These are phyloP conservation scores for Eucalyptus regnans DNA, from an alignment of 345 rosid genomes.

Conservation along the genomic window DNA sequence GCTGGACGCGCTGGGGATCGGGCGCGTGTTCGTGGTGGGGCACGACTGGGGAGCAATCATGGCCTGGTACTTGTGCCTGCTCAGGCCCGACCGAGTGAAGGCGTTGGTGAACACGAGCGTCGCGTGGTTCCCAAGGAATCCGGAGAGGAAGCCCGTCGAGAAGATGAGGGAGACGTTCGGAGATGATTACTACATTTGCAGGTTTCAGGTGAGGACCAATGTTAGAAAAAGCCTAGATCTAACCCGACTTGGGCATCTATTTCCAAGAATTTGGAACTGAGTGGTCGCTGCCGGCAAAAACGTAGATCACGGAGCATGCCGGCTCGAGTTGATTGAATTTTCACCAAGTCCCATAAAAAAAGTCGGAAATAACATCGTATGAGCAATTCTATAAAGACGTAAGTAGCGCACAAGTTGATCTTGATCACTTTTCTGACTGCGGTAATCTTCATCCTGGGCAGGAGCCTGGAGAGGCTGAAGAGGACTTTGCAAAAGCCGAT, in stretches of 20 bases:
- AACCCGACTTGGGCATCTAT: background rate
- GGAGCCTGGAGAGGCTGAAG: too few species aligned
- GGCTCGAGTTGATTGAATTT: background rate
- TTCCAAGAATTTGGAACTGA: too few species aligned
- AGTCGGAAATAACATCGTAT: too few species aligned
- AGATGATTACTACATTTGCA: slow-evolving; percentile 59
- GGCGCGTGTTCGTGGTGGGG: slow-evolving; percentile 48
- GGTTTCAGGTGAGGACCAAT: slow-evolving; percentile 45
- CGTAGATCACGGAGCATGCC: background rate
- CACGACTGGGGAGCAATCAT: slow-evolving; percentile 72
- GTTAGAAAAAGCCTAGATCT: background rate
- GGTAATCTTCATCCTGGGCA: too few species aligned
- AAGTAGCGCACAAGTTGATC: too few species aligned
- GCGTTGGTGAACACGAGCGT: slow-evolving; percentile 54
- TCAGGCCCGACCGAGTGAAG: slow-evolving; percentile 58
- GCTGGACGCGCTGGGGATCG: slow-evolving; percentile 19
- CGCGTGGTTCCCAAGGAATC: slow-evolving; percentile 24
- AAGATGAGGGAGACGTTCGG: slow-evolving; percentile 34
- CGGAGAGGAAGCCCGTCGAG: slow-evolving; percentile 25
- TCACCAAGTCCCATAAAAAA: background rate
- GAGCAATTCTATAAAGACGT: too few species aligned
- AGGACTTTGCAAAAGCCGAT: too few species aligned
- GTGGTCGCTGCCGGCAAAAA: background rate
- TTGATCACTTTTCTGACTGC: background rate
- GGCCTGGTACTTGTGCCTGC: slow-evolving; percentile 49